Base-by-base conservation (phyloP, 2,329 filamentous ascomycete species). In the Colletotrichum gloeosporioides region DNA sequence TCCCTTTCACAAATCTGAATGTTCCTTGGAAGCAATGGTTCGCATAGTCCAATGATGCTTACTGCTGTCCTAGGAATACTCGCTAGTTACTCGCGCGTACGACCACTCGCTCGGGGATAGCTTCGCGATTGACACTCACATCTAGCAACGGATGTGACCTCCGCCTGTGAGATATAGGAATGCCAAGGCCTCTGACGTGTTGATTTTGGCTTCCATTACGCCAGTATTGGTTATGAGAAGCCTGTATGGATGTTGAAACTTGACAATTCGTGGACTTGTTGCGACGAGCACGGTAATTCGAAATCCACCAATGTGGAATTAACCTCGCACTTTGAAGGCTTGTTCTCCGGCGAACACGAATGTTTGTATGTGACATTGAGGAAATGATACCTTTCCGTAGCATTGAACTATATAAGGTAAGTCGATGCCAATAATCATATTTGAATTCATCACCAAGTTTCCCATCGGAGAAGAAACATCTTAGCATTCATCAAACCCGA, bases 341-440 rank as follows among this genome's bases (percentile, higher is more conserved):
- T 22, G n/a, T 53, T 53, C n/a, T 22, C 44, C n/a, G n/a, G 0
- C 44, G 12, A 53, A 53, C 1, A 53, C 4, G n/a, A 1, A 53
- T 0, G 44, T 10, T 12, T 4, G n/a, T 53, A 4, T 53, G 44
- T 53, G 0, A 53, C 10, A 22, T 13, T 15, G 44, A 10, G 6
- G 2, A 0, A 12, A 6, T 10, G 10, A 3, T 13, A 13, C n/a
- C 5, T 4, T 22, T 1, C 10, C 4, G 9, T 4, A 4, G 44
- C 44, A 0, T 49, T 49, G 10, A 12, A 12, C 1, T 49, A 49
- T 49, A 49, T 49, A 49, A 49, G 39, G 9, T 1, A 49, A 3
- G 18, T 12, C 9, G 5, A n/a, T 12, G 9, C 39, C 1, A 49
- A n/a, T 6, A 3, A n/a, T 49, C 18, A 0, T n/a, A 5, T 12